Evolutionary conservation across 331 rosid genomes (phyloP).

Genomic region (Stylosanthes scabra): DNA sequence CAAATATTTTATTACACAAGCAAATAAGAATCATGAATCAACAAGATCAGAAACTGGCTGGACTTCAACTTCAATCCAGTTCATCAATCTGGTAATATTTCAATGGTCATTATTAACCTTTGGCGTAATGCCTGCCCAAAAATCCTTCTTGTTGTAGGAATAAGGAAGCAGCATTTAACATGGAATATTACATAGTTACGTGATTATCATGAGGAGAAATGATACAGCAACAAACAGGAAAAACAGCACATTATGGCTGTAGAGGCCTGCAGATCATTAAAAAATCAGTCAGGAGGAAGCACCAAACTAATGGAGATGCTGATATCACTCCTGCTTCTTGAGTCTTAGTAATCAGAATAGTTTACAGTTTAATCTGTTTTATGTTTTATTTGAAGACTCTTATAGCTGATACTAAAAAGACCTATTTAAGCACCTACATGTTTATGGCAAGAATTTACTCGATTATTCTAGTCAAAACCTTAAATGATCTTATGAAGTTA

Average conservation of each 20-base stretch:
- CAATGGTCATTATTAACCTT: slow-evolving; percentile 32
- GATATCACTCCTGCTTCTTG: background rate
- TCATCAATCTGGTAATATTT: slow-evolving; percentile 38
- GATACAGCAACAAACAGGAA: slow-evolving; percentile 54
- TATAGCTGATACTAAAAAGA: background rate
- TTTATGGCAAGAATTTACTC: slow-evolving; percentile 16
- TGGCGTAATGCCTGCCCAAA: slow-evolving; percentile 27
- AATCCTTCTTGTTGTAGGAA: slow-evolving; percentile 33
- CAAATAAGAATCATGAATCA: slow-evolving; percentile 63
- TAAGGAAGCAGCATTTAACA: slow-evolving; percentile 34
- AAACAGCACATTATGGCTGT: slow-evolving; percentile 40
- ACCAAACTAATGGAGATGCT: background rate
- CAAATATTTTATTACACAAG: slow-evolving; percentile 63
- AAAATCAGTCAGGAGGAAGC: background rate
- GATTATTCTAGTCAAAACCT: slow-evolving; percentile 1
- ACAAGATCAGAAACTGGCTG: slow-evolving; percentile 41
- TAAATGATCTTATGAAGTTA: slow-evolving; percentile 4
- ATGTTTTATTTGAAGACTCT: slow-evolving; percentile 3
- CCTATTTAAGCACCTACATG: slow-evolving; percentile 6
- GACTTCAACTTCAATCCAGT: slow-evolving; percentile 31
- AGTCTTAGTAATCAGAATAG: background rate
- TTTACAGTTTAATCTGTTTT: background rate
- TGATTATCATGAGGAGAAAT: slow-evolving; percentile 48
- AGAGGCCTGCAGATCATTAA: slow-evolving; percentile 65
- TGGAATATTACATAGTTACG: slow-evolving; percentile 42